Evolutionary conservation across 2,329 filamentous ascomycete species (phyloP).

Genomic region (Trichophyton schoenleinii): DNA sequence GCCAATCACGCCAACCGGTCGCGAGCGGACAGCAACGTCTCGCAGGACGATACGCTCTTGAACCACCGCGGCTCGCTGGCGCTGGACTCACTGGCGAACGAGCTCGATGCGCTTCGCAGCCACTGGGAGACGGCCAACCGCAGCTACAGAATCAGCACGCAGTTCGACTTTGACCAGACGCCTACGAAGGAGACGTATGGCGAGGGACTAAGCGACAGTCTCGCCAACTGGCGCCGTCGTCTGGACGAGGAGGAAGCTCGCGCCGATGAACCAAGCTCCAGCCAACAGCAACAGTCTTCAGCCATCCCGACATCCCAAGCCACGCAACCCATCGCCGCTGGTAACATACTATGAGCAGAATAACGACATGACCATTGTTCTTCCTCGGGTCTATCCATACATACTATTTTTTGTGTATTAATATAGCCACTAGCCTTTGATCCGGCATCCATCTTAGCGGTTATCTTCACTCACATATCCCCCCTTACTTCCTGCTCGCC

Average conservation of each 20-base stretch:
- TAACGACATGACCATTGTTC: not conserved
- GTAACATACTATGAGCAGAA: constrained; percentile 5
- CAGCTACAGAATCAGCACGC: constrained; percentile 79
- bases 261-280: constrained; percentile 16
- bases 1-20: constrained; percentile 20
- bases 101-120: constrained; percentile 76
- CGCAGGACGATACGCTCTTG: constrained; percentile 32
- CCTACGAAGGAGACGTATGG: constrained; percentile 34
- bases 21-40: constrained; percentile 30
- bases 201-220: constrained; percentile 50
- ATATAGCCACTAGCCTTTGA: not conserved
- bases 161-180: constrained; percentile 69
- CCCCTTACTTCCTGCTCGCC: not conserved
- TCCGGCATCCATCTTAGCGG: not conserved
- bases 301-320: not conserved
- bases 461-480: not conserved
- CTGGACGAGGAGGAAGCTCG: constrained; percentile 48
- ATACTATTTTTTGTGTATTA: not conserved
- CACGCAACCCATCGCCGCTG: not conserved
- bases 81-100: constrained; percentile 79
- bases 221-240: constrained; percentile 69
- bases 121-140: constrained; percentile 97
- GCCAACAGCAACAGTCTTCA: not conserved
- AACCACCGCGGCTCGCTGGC: constrained; percentile 51
- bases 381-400: not conserved